Evolutionary conservation across 305 asterid species (phyloP), one percentile per base, ranked within the genome.

Genomic region (Fraxinus greggii): DNA sequence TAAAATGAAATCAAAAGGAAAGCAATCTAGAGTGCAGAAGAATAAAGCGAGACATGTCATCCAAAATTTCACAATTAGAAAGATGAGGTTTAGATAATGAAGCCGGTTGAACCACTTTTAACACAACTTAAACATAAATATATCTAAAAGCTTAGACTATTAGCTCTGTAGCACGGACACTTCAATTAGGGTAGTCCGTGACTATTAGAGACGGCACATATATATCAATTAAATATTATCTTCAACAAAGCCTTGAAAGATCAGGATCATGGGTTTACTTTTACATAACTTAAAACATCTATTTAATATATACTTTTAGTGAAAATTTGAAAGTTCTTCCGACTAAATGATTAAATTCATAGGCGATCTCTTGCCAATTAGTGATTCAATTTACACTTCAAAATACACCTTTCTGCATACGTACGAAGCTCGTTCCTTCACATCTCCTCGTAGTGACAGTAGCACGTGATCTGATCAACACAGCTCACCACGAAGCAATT

Each of bases 211-310:
- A 65, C 0, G 21, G 33, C 3, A 56, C 19, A 24, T 26, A 65
- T 65, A 28, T 65, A 65, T 65, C 73, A 65, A 26, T 65, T 26
- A 63, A 61, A 61, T 23, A 61, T 61, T 63, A 63, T 63, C 72
- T 63, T 51, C 76, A 65, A 75, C 15, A 73, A 81, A 72, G 65
- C 56, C 80, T 51, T 32, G 77, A 36, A 78, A 45, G 42, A 36
- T 78, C 69, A 79, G 28, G 77, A 51, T 61, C 80, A 81, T 67
- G 72, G 56, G 0, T 33, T 73, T 72, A 36, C 73, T 81, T 48
- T 69, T 4, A 77, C 28, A 65, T 21, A 33, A 45, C 79, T 54
- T 8, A 48, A 21, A 48, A 78, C 42, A 61, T 77, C 28, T 38
- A 72, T 78, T 54, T 36, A 19, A 63, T 33, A 77, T 54, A 24